These are phyloP conservation scores for Arthrocladium fulminans DNA, from an alignment of 2,329 filamentous ascomycete genomes.

Conservation along the genomic window DNA sequence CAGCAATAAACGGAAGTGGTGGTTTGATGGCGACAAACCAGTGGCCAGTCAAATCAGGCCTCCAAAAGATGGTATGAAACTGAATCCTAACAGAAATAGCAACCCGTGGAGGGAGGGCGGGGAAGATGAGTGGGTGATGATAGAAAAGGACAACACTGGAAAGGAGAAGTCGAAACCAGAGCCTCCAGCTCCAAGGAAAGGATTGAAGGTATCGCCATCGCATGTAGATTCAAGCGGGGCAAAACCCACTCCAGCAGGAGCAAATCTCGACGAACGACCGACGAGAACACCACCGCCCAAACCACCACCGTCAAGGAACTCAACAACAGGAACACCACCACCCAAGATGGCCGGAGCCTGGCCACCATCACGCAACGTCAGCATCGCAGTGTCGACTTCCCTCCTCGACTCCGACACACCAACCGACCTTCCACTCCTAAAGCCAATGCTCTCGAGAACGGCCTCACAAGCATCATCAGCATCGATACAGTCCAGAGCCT, in stretches of 20 bases:
- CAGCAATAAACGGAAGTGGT: conserved; percentile 56
- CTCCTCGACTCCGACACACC: conserved; percentile 9
- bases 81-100: conserved; percentile 64
- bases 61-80: conserved; percentile 52
- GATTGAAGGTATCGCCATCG: conserved; percentile 8
- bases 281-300: conserved; percentile 9
- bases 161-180: conserved; percentile 14
- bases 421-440: conserved; percentile 2
- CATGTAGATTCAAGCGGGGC: too few relatives aligned
- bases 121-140: conserved; percentile 72
- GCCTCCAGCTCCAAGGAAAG: conserved; percentile 24
- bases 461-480: conserved; percentile 28
- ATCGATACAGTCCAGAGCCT: conserved; percentile 28
- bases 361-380: conserved; percentile 5
- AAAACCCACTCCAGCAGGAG: too few relatives aligned
- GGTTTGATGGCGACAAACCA: conserved; percentile 56
- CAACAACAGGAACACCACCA: conserved; percentile 14
- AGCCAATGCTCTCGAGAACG: conserved; percentile 18
- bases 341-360: conserved; percentile 15
- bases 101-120: conserved; percentile 64
- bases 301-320: conserved; percentile 17
- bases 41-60: conserved; percentile 64
- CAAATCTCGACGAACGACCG: neutral
- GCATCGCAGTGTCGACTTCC: conserved; percentile 6
- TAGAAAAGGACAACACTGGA: conserved; percentile 6